Evolutionary conservation across 148 eudicot species (phyloP), one percentile per base, ranked within the genome.

Genomic region (Amaranthus hypochondriacus): DNA sequence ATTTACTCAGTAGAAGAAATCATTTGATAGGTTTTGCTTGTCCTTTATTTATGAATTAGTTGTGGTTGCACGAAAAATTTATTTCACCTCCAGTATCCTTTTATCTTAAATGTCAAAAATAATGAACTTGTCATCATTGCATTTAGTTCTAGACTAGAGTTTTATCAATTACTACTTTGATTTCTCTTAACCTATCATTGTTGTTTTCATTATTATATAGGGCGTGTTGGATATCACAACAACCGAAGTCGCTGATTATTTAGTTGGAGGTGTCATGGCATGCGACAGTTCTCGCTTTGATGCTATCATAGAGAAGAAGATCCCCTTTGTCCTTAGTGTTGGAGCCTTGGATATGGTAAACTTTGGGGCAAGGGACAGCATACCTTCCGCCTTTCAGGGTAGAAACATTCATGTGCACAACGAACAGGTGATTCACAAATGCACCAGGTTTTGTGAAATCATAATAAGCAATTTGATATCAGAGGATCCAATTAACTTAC

Each of bases 291-390:
- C 94, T 61, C 99, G 97, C 51, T 95, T 95, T 81, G 96, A 90
- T 83, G 84, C 91, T 62, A 85, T 87, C 18, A 58, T 89, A 73
- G 96, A 88, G 77, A 86, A 85, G 81, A 86, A 89, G 77, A 87
- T 95, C 73, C 97, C 99, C 50, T 75, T 87, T 69, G 97, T 95
- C 73, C 76, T 95, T 18, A 95, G 97, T 82, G 86, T 95, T 15
- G 99, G 99, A 83, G 97, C 96, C 63, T 82, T 92, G 86, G 99
- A 95, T 81, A 89, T 95, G 96, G 99, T 95, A 62, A 92, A 92
- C 75, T 95, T 95, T 84, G 97, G 99, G 58, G 63, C 91, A 15
- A 86, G 78, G 72, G 75, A 58, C 70, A 89, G 94, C 75, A 78
- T 92, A 87, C 96, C 99, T 81, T 75, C 91, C 58, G 72, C 77